Base-by-base conservation (phyloP, 805 yeast genomes). In the Pichia eremophila region DNA sequence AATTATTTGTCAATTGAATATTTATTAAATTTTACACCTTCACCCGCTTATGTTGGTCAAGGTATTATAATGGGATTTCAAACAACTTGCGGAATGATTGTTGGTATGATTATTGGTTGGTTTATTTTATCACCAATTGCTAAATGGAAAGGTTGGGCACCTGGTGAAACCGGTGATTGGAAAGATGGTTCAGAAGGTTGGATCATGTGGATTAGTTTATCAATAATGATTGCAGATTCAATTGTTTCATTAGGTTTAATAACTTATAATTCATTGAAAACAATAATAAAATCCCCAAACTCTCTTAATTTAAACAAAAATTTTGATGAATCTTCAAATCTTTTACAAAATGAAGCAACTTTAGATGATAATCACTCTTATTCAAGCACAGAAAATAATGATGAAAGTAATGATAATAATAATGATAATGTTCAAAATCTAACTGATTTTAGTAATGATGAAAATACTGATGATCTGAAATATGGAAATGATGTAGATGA, bases 51-150 rank as follows among this genome's bases (percentile, higher is more conserved):
- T 61, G 76, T 93, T 35, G 99, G 99, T 3, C 99, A 91, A 65
- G 99, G 99, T 5, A 88, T 93, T 39, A 91, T 91, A 48, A 91
- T 91, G 99, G 99, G 99, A 0, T 68, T 89, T 8, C 86, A 90
- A 2, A 89, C 98, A 0, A 95, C 89, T 0, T 73, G 87, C 10
- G 85, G 89, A 52, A 91, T 91, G 99, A 66, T 91, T 39, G 74
- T 88, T 55, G 99, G 99, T 3, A 81, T 95, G 22, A 52, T 91
- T 1, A 59, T 90, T 5, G 99, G 99, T 0, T 91, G 99, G 99
- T 95, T 78, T 0, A 66, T 91, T 1, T 67, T 91, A n/a, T 91
- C 93, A 0, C 97, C 97, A 4, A 49, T 86, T 49, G 80, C 95
- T 1, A 74, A 82, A 49, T 53, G 69, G 46, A 62, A 68, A 51